Base-by-base conservation (phyloP, 768 basidiomycete genomes). In the Candolleomyces aberdarensis region DNA sequence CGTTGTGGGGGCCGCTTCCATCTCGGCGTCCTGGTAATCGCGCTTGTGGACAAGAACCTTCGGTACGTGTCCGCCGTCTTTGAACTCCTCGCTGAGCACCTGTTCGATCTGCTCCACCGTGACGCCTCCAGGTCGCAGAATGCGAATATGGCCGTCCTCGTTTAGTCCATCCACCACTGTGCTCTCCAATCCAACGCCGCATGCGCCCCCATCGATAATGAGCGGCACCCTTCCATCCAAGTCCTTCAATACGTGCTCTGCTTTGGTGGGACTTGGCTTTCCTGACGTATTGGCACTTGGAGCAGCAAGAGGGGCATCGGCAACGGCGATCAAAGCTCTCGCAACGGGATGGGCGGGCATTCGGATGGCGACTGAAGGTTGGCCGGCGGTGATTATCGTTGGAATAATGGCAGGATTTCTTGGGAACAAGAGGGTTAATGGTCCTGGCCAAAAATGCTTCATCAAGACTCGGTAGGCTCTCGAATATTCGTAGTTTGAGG, bases 311-410 rank as follows among this genome's bases (percentile, higher is more conserved):
- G 97, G 0, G 83, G 26, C 71, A 56, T 90, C 79, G 0, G 89
- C 72, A 17, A 87, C 64, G 7, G 89, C 85, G 62, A 98, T 97
- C 62, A 98, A 81, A 0, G 92, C 94, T 49, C 95, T 80, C 0
- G 97, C 95, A 40, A 98, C 86, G 0, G 94, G 91, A 72, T 99
- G 97, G 0, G 91, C 88, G 2, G 97, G 97, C 87, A 98, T 94
- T 48, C 97, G 83, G 65, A 98, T 83, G 3, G 94, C 97, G 15
- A 97, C 90, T 0, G 92, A 90, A 0, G 85, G 76, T 48, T 92
- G 92, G 31, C 78, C 79, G 20, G 94, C 94, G 3, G 92, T 94
- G 64, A 95, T 85, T 59, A 89, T 83, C n/a, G 75, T 58, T 5
- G 94, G 92, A 62, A 96, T 80, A 44, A 80, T 71, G 26, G 74